Evolutionary conservation across 352 stramenopile genomes (phyloP), one percentile per base, ranked within the genome.

Genomic region (Saprolegnia parasitica): DNA sequence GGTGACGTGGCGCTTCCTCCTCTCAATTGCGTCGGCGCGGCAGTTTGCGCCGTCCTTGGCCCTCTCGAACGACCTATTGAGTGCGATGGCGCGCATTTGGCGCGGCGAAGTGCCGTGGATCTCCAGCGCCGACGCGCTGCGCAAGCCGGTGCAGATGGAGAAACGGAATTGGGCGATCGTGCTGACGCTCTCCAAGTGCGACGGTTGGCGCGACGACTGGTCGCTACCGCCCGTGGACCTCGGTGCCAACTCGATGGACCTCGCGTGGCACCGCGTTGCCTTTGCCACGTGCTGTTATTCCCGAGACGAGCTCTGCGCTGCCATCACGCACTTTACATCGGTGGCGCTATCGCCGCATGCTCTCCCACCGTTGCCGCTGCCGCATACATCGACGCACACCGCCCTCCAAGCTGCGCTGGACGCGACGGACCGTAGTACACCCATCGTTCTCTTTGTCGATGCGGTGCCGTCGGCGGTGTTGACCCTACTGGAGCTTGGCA

Each of bases 381-480:
- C 50, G 4, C 4, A 18, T 18, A 29, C 56, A 8, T 0, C 52
- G 9, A 24, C 56, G 1, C 18, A 50, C 11, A 21, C 52, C 24
- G 20, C 4, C 3, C 35, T 60, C 11, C 52, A 24, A 16, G 52
- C 52, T 8, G 52, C 24, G 11, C 13, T 24, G 15, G 63, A 63
- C 1, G 29, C 20, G 11, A 62, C 35, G 23, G 63, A 70, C 32
- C 46, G 32, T 13, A 24, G 5, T 1, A 52, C 50, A 13, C 63
- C 63, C 16, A 63, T 70, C n/a, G 5, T 70, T 13, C 16, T 70
- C 18, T 62, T n/a, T 49, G 45, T n/a, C 29, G 63, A 70, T 16
- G 21, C 40, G 9, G 37, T 40, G 21, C 45, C 63, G 15, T 61
- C 8, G 20, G 26, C 37, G 18, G 6, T 61, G 2, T 21, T 60